Evolutionary conservation across 2,329 filamentous ascomycete species (phyloP).

Genomic region (Pseudocercospora musae): DNA sequence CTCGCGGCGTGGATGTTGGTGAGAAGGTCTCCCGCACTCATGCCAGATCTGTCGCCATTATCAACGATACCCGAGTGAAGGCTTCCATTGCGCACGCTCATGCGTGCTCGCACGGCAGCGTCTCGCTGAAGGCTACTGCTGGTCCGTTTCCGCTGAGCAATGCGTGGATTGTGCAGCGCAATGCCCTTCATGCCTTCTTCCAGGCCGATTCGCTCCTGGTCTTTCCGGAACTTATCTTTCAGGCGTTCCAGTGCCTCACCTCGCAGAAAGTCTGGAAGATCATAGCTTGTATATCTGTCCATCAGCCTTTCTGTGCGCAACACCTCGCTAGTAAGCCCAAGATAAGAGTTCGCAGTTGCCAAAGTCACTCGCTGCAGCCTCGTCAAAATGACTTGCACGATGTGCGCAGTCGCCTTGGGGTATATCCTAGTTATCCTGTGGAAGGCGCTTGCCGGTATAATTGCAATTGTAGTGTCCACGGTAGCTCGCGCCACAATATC

Average conservation of each 20-base stretch:
- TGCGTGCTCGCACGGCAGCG: constrained; percentile 63
- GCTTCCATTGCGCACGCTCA: constrained; percentile 35
- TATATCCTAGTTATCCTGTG: constrained; percentile 88
- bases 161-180: constrained; percentile 79
- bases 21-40: constrained; percentile 64
- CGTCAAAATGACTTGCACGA: constrained; percentile 95
- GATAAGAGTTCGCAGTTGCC: constrained; percentile 88
- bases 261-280: constrained; percentile 84
- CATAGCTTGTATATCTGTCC: constrained; percentile 86
- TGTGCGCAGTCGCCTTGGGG: constrained; percentile 92
- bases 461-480: constrained; percentile 94
- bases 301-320: constrained; percentile 89
- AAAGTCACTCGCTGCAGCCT: constrained; percentile 91
- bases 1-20: constrained; percentile 72
- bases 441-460: constrained; percentile 96
- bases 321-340: constrained; percentile 88
- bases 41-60: constrained; percentile 40
- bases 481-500: constrained; percentile 96
- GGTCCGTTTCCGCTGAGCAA: constrained; percentile 61
- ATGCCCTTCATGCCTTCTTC: constrained; percentile 90
- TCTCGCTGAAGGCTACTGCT: constrained; percentile 76
- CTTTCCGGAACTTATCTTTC: constrained; percentile 81
- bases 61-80: constrained; percentile 17
- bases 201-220: constrained; percentile 74
- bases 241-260: constrained; percentile 77